These are phyloP conservation scores for Periconia macrospinosa DNA, from an alignment of 2,329 filamentous ascomycete species.

Conservation along the genomic window DNA sequence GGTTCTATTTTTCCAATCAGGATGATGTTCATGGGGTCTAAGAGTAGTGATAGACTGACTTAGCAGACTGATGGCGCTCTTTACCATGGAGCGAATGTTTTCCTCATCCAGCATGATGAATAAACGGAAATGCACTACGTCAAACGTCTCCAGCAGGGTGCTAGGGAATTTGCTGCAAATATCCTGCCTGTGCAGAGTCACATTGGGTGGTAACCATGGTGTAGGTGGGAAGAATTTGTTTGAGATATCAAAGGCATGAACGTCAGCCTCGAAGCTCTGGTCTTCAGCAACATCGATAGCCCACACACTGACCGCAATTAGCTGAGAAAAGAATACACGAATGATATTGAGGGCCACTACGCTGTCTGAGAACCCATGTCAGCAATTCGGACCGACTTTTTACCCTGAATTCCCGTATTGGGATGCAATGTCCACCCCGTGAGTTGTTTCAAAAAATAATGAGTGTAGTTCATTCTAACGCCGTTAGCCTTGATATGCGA, in stretches of 20 bases:
- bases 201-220: not conserved
- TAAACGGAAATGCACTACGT: not conserved
- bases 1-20: not conserved
- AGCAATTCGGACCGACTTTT: not conserved
- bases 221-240: not conserved
- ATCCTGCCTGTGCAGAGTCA: not conserved
- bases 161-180: not conserved
- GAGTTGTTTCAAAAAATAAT: not conserved
- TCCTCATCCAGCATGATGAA: not conserved
- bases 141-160: not conserved
- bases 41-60: not conserved
- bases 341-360: not conserved
- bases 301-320: not conserved
- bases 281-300: not conserved
- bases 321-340: not conserved
- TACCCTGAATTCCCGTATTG: not conserved
- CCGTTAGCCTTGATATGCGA: not conserved
- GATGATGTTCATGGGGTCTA: not conserved
- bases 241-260: not conserved
- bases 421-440: not conserved
- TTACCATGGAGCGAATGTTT: not conserved
- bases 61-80: not conserved
- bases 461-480: not conserved
- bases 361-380: not conserved
- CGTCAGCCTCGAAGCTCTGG: not conserved